A percentile compares a stretch with the other conserved stretches of the same genome.
Conservation (phyloP, 495 filamentous ascomycete species). For the Aspergillus steynii region DNA sequence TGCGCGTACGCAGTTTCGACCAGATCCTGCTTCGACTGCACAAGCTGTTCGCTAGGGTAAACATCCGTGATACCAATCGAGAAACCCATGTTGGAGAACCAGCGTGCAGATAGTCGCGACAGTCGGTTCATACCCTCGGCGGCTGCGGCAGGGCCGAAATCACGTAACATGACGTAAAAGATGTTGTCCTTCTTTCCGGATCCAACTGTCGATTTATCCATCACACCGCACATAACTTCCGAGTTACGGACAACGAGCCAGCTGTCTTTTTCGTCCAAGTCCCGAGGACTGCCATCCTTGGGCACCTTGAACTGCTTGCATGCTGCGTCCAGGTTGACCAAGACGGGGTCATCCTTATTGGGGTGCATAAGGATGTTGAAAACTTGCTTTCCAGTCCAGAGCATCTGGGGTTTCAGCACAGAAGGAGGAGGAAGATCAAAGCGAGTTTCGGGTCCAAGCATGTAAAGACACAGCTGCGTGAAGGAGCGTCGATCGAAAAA, state of each 20-base stretch:
- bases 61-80: slow-evolving; percentile 96
- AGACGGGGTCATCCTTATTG: slow-evolving; percentile 73
- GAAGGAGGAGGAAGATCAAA: slow-evolving; percentile 86
- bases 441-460: slow-evolving; percentile 79
- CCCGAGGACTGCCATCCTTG: slow-evolving; percentile 52
- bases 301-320: slow-evolving; percentile 74
- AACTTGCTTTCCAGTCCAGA: slow-evolving; percentile 98
- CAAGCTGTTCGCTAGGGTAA: slow-evolving; percentile 70
- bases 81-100: slow-evolving; percentile 87
- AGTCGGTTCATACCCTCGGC: slow-evolving; percentile 92
- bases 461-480: slow-evolving; percentile 85
- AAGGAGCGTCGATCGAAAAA: slow-evolving; percentile 89
- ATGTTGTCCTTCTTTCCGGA: slow-evolving; percentile 96
- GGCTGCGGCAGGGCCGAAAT: slow-evolving; percentile 87
- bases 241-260: slow-evolving; percentile 94
- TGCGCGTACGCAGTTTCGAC: slow-evolving; percentile 76
- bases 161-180: slow-evolving; percentile 93
- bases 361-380: slow-evolving; percentile 95
- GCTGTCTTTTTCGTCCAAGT: slow-evolving; percentile 80
- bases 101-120: slow-evolving; percentile 84
- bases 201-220: slow-evolving; percentile 96
- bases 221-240: slow-evolving; percentile 95
- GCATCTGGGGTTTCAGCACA: slow-evolving; percentile 77
- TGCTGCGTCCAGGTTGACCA: slow-evolving; percentile 90
- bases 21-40: slow-evolving; percentile 67